Percentiles rank a stretch among this genome's conserved stretches.
These are phyloP conservation scores for Agrocybe chaxingu DNA, from an alignment of 768 basidiomycete species.

Conservation along the genomic window DNA sequence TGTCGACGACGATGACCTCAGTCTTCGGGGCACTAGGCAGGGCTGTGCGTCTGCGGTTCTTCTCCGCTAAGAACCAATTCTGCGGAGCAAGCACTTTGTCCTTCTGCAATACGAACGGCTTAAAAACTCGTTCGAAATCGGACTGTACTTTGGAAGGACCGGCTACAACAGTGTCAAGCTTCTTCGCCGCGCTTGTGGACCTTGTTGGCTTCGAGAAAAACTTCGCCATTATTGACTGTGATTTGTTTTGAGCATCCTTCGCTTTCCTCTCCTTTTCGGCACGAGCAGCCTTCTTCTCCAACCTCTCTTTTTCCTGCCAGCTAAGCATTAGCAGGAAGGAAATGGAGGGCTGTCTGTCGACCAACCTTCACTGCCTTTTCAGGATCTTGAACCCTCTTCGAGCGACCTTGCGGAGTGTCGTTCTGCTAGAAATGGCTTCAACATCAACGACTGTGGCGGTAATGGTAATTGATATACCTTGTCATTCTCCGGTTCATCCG, in stretches of 20 bases:
- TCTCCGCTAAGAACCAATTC: constrained; percentile 59
- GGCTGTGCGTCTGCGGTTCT: constrained; percentile 20
- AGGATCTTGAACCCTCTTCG: constrained; percentile 52
- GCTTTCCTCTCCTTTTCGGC: constrained; percentile 70
- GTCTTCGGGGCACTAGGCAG: constrained; percentile 19
- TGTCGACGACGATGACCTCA: constrained; percentile 62
- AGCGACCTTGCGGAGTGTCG: constrained; percentile 26
- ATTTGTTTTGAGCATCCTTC: constrained; percentile 68
- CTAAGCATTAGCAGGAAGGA: background rate
- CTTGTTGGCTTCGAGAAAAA: constrained; percentile 71
- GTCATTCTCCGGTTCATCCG: constrained; percentile 36
- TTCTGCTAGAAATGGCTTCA: constrained; percentile 5
- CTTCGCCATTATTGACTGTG: constrained; percentile 69
- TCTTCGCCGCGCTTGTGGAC: constrained; percentile 20
- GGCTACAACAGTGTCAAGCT: constrained; percentile 25
- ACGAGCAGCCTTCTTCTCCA: constrained; percentile 66
- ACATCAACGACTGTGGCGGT: background rate
- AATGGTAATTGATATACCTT: constrained; percentile 24
- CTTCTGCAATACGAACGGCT: constrained; percentile 77
- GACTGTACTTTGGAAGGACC: constrained; percentile 40
- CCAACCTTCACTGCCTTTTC: constrained; percentile 59
- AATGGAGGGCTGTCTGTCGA: background rate
- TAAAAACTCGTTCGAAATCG: constrained; percentile 76
- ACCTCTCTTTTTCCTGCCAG: constrained; percentile 61
- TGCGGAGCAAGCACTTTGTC: constrained; percentile 66